Evolutionary conservation across 352 stramenopile genomes (phyloP).

Genomic region (Globisporangium solare): DNA sequence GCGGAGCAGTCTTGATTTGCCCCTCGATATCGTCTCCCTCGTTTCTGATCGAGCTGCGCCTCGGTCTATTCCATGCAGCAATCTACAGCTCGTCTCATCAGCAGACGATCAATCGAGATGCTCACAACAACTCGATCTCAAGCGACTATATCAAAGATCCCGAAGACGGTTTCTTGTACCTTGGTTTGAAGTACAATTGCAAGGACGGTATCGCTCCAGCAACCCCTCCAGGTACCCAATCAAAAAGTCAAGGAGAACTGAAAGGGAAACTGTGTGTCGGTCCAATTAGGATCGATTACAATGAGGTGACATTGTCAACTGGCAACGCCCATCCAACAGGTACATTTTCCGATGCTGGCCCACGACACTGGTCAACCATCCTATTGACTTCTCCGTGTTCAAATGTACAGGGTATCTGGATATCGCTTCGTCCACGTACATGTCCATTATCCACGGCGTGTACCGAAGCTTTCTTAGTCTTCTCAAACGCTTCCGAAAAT

Average conservation of each 20-base stretch:
- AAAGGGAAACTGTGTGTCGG: conserved; percentile 60
- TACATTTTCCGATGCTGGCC: too few species aligned
- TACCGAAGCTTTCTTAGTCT: conserved; percentile 38
- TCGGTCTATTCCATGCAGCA: conserved; percentile 43
- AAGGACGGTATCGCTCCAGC: conserved; percentile 4
- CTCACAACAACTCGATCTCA: conserved; percentile 42
- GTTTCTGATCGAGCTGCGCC: conserved; percentile 50
- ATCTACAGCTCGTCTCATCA: conserved; percentile 24
- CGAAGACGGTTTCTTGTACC: conserved; percentile 66
- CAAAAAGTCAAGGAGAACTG: conserved; percentile 29
- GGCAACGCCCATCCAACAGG: conserved; percentile 6
- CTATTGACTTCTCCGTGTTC: too few species aligned
- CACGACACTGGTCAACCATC: too few species aligned
- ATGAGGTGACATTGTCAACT: conserved; percentile 40
- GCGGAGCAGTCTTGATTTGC: conserved; percentile 37
- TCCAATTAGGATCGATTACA: conserved; percentile 54
- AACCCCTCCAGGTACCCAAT: background rate
- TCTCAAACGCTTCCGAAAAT: conserved; percentile 27
- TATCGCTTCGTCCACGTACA: conserved; percentile 34
- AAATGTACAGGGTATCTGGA: conserved; percentile 16
- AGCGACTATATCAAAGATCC: conserved; percentile 63
- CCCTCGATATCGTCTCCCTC: conserved; percentile 19
- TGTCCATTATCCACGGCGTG: conserved; percentile 46
- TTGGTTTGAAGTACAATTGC: conserved; percentile 61
- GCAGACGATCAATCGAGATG: conserved; percentile 1